A percentile compares a stretch with the other conserved stretches of the same genome.
These are phyloP conservation scores for Thalassiosira livingstoniorum DNA, from an alignment of 352 stramenopile genomes.

Conservation along the genomic window DNA sequence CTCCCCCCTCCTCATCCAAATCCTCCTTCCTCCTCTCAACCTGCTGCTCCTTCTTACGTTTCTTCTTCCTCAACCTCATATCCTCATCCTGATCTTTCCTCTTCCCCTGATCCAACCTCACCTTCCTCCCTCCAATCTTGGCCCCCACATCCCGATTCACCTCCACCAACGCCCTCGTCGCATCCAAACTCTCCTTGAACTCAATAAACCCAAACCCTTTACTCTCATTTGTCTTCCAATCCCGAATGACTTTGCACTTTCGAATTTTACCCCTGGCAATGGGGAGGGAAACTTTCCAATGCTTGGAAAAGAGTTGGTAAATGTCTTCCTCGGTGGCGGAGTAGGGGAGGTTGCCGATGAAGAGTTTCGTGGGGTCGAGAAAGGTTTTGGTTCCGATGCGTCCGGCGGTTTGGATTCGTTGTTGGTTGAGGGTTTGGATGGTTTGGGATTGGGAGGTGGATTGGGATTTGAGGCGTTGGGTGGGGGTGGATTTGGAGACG, in stretches of 20 bases:
- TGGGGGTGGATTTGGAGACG: no score
- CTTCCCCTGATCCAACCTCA: slow-evolving; percentile 77
- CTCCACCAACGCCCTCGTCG: slow-evolving; percentile 74
- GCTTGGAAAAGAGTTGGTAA: slow-evolving; percentile 51
- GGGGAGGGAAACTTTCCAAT: slow-evolving; percentile 57
- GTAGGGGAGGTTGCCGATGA: slow-evolving; percentile 77
- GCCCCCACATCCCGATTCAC: slow-evolving; percentile 46
- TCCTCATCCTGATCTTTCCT: slow-evolving; percentile 70
- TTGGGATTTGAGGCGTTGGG: no score
- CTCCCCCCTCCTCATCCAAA: slow-evolving; percentile 69
- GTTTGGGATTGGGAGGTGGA: slow-evolving; percentile 39
- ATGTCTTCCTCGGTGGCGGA: slow-evolving; percentile 61
- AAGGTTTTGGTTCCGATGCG: slow-evolving; percentile 73
- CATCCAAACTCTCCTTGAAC: slow-evolving; percentile 82
- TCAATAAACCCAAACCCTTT: slow-evolving; percentile 85
- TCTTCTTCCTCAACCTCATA: slow-evolving; percentile 28
- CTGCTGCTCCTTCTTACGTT: slow-evolving; percentile 15
- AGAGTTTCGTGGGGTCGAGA: slow-evolving; percentile 80
- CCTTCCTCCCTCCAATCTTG: slow-evolving; percentile 59
- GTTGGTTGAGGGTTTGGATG: slow-evolving; percentile 59
- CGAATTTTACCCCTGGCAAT: slow-evolving; percentile 47
- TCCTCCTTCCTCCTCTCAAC: slow-evolving; percentile 4
- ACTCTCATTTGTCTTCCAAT: slow-evolving; percentile 84
- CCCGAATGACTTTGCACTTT: slow-evolving; percentile 78
- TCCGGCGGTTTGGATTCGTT: slow-evolving; percentile 69